Base-by-base conservation (phyloP, 2,329 filamentous ascomycete genomes). In the Cladophialophora yegresii region DNA sequence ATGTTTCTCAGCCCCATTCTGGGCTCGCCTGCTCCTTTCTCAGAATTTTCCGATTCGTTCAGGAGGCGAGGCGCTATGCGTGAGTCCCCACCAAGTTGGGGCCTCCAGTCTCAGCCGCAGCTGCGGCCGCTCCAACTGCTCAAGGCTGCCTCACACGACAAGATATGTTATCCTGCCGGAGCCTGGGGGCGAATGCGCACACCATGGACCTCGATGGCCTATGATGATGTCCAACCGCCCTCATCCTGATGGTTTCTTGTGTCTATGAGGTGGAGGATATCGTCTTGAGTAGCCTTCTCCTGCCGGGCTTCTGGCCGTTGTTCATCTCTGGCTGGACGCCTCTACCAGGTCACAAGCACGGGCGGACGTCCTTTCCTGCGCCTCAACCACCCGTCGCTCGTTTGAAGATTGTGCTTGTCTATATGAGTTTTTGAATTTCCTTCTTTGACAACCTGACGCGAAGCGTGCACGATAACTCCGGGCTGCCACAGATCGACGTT, bases 21-120 rank as follows among this genome's bases (percentile, higher is more conserved):
- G 26, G 47, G 20, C 20, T 26, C 8, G 47, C 20, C 26, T 28
- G 22, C n/a, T 30, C n/a, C 5, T 10, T 13, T 7, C 26, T 23
- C 28, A 3, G 22, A 22, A 16, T 2, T 13, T 13, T 47, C 13
- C 32, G 54, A 58, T 58, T 49, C 45, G 55, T 6, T 6, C 26
- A 43, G 28, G 1, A 16, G 5, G 23, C n/a, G 13, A 49, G 36
- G 49, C 33, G 36, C 55, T 40, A 58, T 20, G 33, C n/a, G n/a
- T n/a, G n/a, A n/a, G n/a, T n/a, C n/a, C n/a, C n/a, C n/a, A n/a
- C n/a, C n/a, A 66, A 66, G 60, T 66, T 66, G 61, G 64, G 63
- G 50, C 49, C 58, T 55, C 56, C 63, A 63, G 61, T 30, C 64
- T 66, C 64, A 66, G 64, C 61, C 64, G 64, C 64, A 66, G 57